phyloP scores from a whole-genome alignment of 345 rosid genomes.

The Gossypium turneri region DNA sequence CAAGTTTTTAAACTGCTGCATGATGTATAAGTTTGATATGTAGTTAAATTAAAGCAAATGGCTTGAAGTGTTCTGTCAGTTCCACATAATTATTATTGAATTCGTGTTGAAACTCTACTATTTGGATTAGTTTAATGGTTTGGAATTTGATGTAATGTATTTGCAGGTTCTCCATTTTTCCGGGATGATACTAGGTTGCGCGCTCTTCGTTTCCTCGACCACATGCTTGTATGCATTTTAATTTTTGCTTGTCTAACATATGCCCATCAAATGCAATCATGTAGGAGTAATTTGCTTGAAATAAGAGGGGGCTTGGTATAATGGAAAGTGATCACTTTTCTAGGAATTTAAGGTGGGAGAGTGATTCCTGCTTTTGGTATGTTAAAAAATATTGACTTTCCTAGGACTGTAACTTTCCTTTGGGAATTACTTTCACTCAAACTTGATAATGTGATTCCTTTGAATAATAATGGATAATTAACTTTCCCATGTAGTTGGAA shows the following conservation, averaged over 20 bases:
- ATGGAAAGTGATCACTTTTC: too few species aligned
- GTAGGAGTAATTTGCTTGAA: conserved; percentile 12
- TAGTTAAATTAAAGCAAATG: conserved; percentile 1
- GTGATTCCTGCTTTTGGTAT: too few species aligned
- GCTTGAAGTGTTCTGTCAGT: neutral
- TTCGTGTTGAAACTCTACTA: neutral
- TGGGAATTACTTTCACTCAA: too few species aligned
- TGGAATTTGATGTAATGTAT: conserved; percentile 13
- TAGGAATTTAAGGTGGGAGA: too few species aligned
- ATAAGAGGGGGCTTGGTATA: neutral
- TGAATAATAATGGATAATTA: too few species aligned
- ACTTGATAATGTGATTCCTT: too few species aligned
- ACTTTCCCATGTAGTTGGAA: too few species aligned
- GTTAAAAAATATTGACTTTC: too few species aligned
- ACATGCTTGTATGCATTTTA: conserved; percentile 76
- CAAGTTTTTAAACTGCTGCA: neutral
- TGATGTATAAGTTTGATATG: neutral
- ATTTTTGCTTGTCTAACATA: conserved; percentile 15
- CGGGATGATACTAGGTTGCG: conserved; percentile 93
- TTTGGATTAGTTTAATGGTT: conserved; percentile 13
- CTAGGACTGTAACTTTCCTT: too few species aligned
- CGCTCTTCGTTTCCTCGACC: conserved; percentile 99
- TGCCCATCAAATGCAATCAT: conserved; percentile 9
- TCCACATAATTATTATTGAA: neutral
- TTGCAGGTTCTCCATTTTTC: conserved; percentile 80